phyloP scores from a whole-genome alignment of 192 early-diverging fungal species.

The Globomyces pollinis-pini region DNA sequence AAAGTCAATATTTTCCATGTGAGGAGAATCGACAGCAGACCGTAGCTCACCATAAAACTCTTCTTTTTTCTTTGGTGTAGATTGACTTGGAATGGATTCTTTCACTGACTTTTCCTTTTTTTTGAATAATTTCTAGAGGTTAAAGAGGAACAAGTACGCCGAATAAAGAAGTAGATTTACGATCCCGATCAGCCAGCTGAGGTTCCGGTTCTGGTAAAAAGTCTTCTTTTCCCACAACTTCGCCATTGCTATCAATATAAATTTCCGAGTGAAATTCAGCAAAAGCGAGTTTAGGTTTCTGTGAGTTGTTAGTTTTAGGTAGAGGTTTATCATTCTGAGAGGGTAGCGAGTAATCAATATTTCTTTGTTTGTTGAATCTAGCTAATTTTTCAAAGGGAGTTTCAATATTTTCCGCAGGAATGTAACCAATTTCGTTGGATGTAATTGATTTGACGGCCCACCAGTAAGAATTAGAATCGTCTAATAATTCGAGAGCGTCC shows the following conservation, averaged over 20 bases:
- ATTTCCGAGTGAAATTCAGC: conserved; percentile 11
- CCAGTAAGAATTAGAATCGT: conserved; percentile 80
- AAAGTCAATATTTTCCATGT: background rate
- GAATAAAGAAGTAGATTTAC: background rate
- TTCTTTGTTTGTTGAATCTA: conserved; percentile 65
- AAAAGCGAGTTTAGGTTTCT: conserved; percentile 4
- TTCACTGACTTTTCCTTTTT: background rate
- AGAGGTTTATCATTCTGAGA: background rate
- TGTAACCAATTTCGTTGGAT: conserved; percentile 75
- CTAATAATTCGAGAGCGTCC: conserved; percentile 69
- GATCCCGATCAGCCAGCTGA: background rate
- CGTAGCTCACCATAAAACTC: too few species aligned
- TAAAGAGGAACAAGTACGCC: background rate
- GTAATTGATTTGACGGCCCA: conserved; percentile 52
- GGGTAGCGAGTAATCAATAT: conserved; percentile 49
- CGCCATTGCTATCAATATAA: background rate
- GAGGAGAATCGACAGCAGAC: too few species aligned
- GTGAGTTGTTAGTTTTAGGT: background rate
- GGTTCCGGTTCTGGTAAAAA: background rate
- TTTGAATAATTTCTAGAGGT: background rate
- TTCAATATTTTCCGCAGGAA: conserved; percentile 85
- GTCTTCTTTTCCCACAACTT: background rate
- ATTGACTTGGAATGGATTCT: conserved; percentile 3
- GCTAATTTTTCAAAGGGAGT: conserved; percentile 74
- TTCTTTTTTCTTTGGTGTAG: conserved; percentile 15